Evolutionary conservation across 2,329 filamentous ascomycete species (phyloP).

Genomic region (Beauveria bassiana): DNA sequence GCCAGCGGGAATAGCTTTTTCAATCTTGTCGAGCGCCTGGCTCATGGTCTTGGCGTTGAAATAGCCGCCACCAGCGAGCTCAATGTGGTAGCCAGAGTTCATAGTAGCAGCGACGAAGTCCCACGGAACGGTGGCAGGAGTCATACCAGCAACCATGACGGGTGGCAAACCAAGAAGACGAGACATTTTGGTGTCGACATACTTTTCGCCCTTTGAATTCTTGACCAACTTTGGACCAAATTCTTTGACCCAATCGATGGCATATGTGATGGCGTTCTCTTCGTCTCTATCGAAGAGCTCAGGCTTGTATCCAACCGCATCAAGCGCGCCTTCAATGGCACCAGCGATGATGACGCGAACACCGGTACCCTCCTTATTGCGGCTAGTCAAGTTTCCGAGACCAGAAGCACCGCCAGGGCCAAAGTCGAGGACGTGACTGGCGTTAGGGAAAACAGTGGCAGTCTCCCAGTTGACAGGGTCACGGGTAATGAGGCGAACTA

Average conservation of each 20-base stretch:
- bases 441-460: conserved; percentile 81
- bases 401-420: conserved; percentile 95
- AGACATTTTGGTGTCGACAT: conserved; percentile 95
- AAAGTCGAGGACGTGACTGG: conserved; percentile 94
- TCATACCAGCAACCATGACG: conserved; percentile 91
- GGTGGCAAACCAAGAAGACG: conserved; percentile 77
- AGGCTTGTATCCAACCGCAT: conserved; percentile 93
- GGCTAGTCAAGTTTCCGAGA: conserved; percentile 89
- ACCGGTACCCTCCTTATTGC: conserved; percentile 97
- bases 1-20: conserved; percentile 73
- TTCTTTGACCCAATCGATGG: conserved; percentile 95
- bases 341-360: conserved; percentile 94
- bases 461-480: conserved; percentile 95
- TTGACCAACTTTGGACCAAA: conserved; percentile 88
- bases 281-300: conserved; percentile 96
- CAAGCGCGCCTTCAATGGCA: conserved; percentile 81
- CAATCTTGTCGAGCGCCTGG: conserved; percentile 74
- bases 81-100: conserved; percentile 92
- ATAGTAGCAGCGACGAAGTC: conserved; percentile 89
- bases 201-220: conserved; percentile 81
- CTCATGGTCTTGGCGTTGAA: conserved; percentile 79
- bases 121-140: conserved; percentile 79
- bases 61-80: conserved; percentile 84
- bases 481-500: conserved; percentile 88
- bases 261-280: conserved; percentile 89